Evolutionary conservation across 1,284 basidiomycete genomes (phyloP).

Genomic region (Coriolopsis trogii): DNA sequence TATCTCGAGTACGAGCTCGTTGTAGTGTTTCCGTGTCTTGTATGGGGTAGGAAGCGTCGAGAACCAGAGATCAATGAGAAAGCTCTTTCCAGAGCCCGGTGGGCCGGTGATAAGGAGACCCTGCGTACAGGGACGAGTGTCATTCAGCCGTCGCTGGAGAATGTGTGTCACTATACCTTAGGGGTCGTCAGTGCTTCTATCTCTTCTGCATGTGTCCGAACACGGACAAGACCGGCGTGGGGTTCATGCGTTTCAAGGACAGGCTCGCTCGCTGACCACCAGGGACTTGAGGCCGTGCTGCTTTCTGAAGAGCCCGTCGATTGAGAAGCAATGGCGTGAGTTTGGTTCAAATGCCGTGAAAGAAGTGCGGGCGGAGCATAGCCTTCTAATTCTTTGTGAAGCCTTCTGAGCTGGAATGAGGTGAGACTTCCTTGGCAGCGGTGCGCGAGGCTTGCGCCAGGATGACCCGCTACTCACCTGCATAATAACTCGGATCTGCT

Average conservation of each 20-base stretch:
- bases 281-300: constrained; percentile 22
- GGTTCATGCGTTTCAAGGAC: constrained; percentile 13
- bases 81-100: constrained; percentile 78
- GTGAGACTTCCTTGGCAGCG: neutral
- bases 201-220: constrained; percentile 60
- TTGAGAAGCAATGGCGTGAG: constrained; percentile 24
- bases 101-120: constrained; percentile 78
- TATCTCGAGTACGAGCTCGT: constrained; percentile 67
- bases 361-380: constrained; percentile 50
- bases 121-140: constrained; percentile 36
- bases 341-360: constrained; percentile 32
- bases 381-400: constrained; percentile 48
- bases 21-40: constrained; percentile 71
- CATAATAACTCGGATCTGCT: constrained; percentile 69
- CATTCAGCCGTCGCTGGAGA: neutral
- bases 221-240: constrained; percentile 46
- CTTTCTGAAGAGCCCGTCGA: constrained; percentile 24
- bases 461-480: constrained; percentile 41
- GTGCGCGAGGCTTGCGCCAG: neutral
- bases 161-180: constrained; percentile 40
- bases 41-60: constrained; percentile 56
- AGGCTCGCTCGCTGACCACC: constrained; percentile 30
- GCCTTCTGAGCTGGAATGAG: constrained; percentile 44
- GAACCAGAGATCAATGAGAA: constrained; percentile 71
- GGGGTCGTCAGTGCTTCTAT: constrained; percentile 60